These are phyloP conservation scores for Podila epicladia DNA, from an alignment of 192 early-diverging fungal species.

Conservation along the genomic window DNA sequence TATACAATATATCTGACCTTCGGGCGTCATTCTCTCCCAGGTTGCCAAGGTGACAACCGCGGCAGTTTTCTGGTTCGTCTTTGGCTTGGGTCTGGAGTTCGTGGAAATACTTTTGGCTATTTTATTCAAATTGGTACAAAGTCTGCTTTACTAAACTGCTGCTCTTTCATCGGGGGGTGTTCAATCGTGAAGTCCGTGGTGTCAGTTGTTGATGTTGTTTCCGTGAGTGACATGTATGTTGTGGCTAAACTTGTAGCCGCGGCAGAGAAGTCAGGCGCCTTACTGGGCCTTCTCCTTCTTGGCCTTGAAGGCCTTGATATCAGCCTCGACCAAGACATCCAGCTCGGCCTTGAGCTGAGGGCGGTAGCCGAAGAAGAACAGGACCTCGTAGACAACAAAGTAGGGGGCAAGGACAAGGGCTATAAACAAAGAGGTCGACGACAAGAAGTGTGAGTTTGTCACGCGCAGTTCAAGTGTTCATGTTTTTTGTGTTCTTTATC, in stretches of 20 bases:
- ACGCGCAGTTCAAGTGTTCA: background rate
- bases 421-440: conserved; percentile 13
- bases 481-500: background rate
- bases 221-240: background rate
- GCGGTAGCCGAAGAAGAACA: conserved; percentile 87
- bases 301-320: conserved; percentile 62
- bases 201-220: background rate
- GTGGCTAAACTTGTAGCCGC: background rate
- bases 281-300: conserved; percentile 35
- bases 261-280: background rate
- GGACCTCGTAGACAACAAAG: conserved; percentile 89
- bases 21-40: no score
- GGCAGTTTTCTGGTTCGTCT: no score
- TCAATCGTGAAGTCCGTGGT: no score
- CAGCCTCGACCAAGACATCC: conserved; percentile 60
- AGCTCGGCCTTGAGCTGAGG: conserved; percentile 72
- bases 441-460: background rate
- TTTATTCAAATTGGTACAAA: no score
- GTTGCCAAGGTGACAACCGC: no score
- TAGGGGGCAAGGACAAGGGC: conserved; percentile 94
- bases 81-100: background rate
- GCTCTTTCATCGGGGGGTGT: no score
- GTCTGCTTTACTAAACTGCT: no score
- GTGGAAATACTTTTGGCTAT: background rate
- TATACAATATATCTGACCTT: no score